Evolutionary conservation across 805 yeast species (phyloP), one percentile per base, ranked within the genome.

Genomic region (Kluyveromyces nonfermentans): DNA sequence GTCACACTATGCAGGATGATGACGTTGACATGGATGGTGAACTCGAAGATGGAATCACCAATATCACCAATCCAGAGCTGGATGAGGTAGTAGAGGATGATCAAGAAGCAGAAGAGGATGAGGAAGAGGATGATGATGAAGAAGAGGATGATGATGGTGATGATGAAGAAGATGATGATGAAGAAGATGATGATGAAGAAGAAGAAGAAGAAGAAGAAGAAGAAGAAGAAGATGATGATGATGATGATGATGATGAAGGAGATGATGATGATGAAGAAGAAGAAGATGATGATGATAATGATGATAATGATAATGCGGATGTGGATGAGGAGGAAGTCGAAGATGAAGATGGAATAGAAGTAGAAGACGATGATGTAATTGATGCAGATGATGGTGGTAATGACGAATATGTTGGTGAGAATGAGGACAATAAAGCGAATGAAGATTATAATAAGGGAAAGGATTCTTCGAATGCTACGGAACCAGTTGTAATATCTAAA

Each of bases 21-120:
- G 53, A 51, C 15, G 36, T 30, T 42, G 45, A 38, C 21, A 38
- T 38, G 41, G 57, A 56, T 15, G 57, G 53, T 17, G 53, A 52
- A 22, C 47, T 53, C 21, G 53, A 51, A 18, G 52, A 48, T n/a
- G 46, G 44, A 20, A 43, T 43, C 40, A 45, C 31, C 41, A 49
- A 51, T 33, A 34, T 38, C 7, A 50, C 50, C 10, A 47, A 50
- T 25, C 55, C 54, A 15, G 63, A 59, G 10, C 60, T 51, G 15
- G 65, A 59, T 18, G 62, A 60, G 10, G 58, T 53, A 7, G 61
- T 50, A 5, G 60, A 54, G 12, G 56, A 48, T 21, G 57, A 52
- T 16, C 57, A 48, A 10, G 61, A 53, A 2, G 54, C 50, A 9
- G 59, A 53, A 6, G 55, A 51, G 7, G 49, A 44, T 1, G 42